Conservation (phyloP, 1,284 basidiomycete species). For the Agroathelia rolfsii region DNA sequence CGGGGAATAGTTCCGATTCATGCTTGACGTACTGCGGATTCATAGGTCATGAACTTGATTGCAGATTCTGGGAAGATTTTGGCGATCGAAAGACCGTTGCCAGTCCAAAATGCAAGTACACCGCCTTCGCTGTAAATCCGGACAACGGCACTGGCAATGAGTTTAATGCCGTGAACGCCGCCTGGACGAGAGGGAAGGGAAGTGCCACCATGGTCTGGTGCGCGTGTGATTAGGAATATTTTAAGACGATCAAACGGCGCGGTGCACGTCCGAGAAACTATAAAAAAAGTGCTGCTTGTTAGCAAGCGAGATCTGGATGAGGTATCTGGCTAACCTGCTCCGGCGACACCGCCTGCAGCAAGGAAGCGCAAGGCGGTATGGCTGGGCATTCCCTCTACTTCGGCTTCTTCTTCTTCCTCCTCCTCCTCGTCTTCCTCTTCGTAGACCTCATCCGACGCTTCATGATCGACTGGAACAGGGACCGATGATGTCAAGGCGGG, state of each 20-base stretch:
- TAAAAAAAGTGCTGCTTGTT: constrained; percentile 3
- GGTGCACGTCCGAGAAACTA: constrained; percentile 91
- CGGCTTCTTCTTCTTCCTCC: constrained; percentile 50
- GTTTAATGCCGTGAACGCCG: constrained; percentile 52
- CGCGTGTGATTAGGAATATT: constrained; percentile 89
- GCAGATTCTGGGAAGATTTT: constrained; percentile 98
- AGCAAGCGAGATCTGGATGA: neutral
- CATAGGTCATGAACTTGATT: constrained; percentile 97
- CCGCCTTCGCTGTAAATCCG: constrained; percentile 86
- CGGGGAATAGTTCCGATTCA: constrained; percentile 9
- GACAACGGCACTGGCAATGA: constrained; percentile 64
- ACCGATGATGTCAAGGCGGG: constrained; percentile 14
- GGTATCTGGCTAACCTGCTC: constrained; percentile 55
- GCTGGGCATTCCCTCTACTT: constrained; percentile 61
- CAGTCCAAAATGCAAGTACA: constrained; percentile 88
- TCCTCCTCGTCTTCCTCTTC: constrained; percentile 33
- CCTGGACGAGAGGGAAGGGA: constrained; percentile 33
- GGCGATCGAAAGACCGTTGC: constrained; percentile 71
- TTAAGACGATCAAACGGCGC: constrained; percentile 97
- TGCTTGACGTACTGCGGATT: constrained; percentile 65
- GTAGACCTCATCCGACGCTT: constrained; percentile 30
- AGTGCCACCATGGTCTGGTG: constrained; percentile 56
- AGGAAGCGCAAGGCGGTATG: constrained; percentile 82
- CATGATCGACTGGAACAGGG: constrained; percentile 23
- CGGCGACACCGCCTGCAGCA: constrained; percentile 88